Conservation (phyloP, 495 filamentous ascomycete species). For the Penicillium parvum region DNA sequence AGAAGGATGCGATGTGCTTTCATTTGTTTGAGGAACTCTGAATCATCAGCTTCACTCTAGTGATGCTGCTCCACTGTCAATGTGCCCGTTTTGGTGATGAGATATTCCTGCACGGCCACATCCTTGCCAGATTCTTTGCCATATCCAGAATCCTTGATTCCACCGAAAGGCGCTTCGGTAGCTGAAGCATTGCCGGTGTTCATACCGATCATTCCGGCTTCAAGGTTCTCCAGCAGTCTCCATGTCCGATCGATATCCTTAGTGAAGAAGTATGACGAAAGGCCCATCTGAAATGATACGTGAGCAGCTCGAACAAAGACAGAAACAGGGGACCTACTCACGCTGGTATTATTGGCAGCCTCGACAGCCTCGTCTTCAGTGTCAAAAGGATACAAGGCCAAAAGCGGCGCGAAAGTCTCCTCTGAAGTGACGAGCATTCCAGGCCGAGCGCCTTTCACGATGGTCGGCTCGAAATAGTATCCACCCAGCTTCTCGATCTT, state of each 20-base stretch:
- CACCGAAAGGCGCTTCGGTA: constrained; percentile 40
- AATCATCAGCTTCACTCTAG: too few species aligned
- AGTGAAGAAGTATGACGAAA: constrained; percentile 28
- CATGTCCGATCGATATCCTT: constrained; percentile 21
- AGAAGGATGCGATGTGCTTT: too few species aligned
- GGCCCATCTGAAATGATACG: too few species aligned
- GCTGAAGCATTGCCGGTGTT: constrained; percentile 25
- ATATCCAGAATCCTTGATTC: constrained; percentile 48
- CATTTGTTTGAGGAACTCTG: too few species aligned
- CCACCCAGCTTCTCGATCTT: background rate
- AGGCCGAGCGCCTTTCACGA: constrained; percentile 66
- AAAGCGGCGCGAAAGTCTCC: constrained; percentile 30
- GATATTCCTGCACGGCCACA: background rate
- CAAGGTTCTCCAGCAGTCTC: constrained; percentile 22
- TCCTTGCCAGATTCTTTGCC: constrained; percentile 16
- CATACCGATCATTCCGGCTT: constrained; percentile 32
- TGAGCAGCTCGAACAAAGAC: too few species aligned
- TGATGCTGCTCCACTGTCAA: too few species aligned
- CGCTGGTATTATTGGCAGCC: constrained; percentile 24
- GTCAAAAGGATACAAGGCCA: constrained; percentile 22
- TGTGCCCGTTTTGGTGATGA: too few species aligned
- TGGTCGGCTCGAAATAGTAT: constrained; percentile 62
- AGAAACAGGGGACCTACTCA: too few species aligned
- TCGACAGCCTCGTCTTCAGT: constrained; percentile 25
- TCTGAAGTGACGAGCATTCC: constrained; percentile 28